Percentiles rank a stretch among this genome's conserved stretches.
Evolutionary conservation across 306 rosid species (phyloP).

Genomic region (Vigna nakashimae): DNA sequence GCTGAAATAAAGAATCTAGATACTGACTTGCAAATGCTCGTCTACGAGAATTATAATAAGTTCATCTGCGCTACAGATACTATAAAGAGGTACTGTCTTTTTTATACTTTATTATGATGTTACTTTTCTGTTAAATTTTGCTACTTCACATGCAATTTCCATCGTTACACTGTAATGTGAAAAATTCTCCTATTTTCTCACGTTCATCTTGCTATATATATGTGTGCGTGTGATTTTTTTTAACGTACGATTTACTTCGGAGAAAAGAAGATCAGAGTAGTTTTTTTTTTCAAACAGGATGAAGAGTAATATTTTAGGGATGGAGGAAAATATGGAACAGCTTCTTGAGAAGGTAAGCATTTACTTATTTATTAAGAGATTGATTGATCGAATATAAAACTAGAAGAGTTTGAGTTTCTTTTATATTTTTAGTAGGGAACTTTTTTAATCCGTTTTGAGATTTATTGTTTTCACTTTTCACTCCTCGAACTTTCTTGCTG

Average conservation of each 20-base stretch:
- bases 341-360: slow-evolving; percentile 78
- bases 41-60: slow-evolving; percentile 89
- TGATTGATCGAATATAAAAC: background rate
- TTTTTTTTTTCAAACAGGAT: slow-evolving; percentile 56
- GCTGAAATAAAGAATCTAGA: slow-evolving; percentile 96
- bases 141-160: slow-evolving; percentile 8
- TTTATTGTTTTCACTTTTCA: background rate
- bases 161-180: background rate
- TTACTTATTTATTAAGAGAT: slow-evolving; percentile 4
- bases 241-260: background rate
- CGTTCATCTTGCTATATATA: background rate
- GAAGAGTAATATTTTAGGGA: slow-evolving; percentile 90
- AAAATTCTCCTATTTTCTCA: no score
- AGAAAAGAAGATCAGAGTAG: background rate
- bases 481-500: background rate
- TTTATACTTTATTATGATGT: background rate
- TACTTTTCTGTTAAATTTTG: background rate
- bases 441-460: background rate
- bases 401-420: background rate
- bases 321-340: slow-evolving; percentile 88
- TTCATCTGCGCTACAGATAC: slow-evolving; percentile 92
- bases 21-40: slow-evolving; percentile 93
- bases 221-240: background rate
- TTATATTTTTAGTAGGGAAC: no score
- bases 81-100: slow-evolving; percentile 64